These are phyloP conservation scores for Phylloporus sp. DNA, from an alignment of 768 basidiomycete genomes.

Conservation along the genomic window DNA sequence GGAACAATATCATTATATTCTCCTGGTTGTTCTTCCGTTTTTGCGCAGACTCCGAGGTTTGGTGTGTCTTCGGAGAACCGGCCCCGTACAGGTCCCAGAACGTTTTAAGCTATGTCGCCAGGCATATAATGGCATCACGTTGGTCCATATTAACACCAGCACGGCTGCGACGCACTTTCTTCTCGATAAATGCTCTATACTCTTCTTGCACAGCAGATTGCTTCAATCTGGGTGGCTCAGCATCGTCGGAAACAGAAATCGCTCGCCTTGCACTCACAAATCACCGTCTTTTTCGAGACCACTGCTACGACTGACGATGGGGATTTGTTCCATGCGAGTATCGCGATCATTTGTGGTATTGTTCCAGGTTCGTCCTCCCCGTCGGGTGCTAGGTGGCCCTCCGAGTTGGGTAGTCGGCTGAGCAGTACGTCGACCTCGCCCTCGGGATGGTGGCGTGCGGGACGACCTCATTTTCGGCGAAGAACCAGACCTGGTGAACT, in stretches of 20 bases:
- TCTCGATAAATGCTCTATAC: constrained; percentile 59
- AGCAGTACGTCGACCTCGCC: constrained; percentile 9
- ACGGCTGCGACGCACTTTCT: constrained; percentile 45
- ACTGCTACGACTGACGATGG: constrained; percentile 73
- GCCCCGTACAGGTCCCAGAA: constrained; percentile 40
- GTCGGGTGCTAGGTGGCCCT: background rate
- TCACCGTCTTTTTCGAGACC: constrained; percentile 72
- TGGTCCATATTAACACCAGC: background rate
- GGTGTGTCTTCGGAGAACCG: constrained; percentile 5
- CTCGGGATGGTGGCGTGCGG: constrained; percentile 1
- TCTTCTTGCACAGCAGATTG: constrained; percentile 56
- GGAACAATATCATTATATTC: constrained; percentile 68
- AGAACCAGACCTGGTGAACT: too few relatives aligned
- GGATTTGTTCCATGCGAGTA: constrained; percentile 55
- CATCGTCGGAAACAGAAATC: constrained; percentile 25
- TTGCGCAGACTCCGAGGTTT: constrained; percentile 17
- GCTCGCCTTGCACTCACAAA: constrained; percentile 50
- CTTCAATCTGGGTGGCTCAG: constrained; percentile 50
- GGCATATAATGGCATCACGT: background rate
- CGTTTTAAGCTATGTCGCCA: constrained; percentile 40
- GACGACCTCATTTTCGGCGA: constrained; percentile 22
- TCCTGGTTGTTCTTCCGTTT: constrained; percentile 48
- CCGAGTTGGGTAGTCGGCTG: background rate
- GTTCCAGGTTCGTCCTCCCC: constrained; percentile 1
- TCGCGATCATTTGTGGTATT: constrained; percentile 5